Evolutionary conservation across 169 alveolate species (phyloP).

Genomic region (Plasmodium coatneyi): DNA sequence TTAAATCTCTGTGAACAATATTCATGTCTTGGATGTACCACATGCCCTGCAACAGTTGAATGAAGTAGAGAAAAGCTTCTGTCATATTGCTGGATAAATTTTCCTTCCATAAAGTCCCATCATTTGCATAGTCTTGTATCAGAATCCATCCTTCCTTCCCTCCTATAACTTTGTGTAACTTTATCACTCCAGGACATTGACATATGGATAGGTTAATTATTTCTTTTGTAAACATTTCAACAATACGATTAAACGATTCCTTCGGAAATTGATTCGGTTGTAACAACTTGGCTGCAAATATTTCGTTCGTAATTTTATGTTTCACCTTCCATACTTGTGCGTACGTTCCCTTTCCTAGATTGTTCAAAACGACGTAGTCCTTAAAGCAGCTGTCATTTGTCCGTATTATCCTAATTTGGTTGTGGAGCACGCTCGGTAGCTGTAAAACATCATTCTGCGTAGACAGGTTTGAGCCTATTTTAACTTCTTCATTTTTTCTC

Average conservation of each 20-base stretch:
- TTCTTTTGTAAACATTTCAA: conserved; percentile 85
- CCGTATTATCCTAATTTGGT: conserved; percentile 49
- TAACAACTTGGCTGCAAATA: conserved; percentile 85
- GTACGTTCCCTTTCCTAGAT: conserved; percentile 86
- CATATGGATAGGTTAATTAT: conserved; percentile 83
- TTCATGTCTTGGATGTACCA: conserved; percentile 83
- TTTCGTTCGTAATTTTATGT: conserved; percentile 80
- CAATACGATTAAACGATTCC: conserved; percentile 83
- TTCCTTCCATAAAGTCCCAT: conserved; percentile 88
- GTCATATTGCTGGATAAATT: conserved; percentile 79
- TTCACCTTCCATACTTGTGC: conserved; percentile 87
- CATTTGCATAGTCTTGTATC: conserved; percentile 86
- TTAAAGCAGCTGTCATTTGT: conserved; percentile 71
- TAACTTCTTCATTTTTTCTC: conserved; percentile 57
- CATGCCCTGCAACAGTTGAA: conserved; percentile 86
- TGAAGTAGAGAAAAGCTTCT: conserved; percentile 85
- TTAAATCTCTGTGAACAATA: conserved; percentile 85
- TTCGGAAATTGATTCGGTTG: conserved; percentile 85
- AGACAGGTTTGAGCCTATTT: conserved; percentile 45
- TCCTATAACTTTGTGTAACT: conserved; percentile 83
- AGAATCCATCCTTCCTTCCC: conserved; percentile 87
- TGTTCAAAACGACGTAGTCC: conserved; percentile 58
- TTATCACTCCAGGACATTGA: conserved; percentile 89
- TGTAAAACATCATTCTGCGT: conserved; percentile 51
- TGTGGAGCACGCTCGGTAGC: conserved; percentile 52